Evolutionary conservation across 306 rosid genomes (phyloP).

Genomic region (Castanea mollissima): DNA sequence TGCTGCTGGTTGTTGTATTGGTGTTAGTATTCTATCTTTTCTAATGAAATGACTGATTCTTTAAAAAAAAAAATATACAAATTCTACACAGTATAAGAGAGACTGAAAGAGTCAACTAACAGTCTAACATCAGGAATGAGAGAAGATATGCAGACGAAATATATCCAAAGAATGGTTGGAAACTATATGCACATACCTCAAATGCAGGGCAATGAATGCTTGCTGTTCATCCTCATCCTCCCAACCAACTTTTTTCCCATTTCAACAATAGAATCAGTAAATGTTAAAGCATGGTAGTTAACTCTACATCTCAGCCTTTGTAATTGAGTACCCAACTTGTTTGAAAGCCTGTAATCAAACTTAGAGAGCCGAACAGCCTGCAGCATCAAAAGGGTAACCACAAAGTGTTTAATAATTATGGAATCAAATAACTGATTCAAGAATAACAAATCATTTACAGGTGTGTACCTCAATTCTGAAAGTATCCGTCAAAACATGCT

Average conservation of each 20-base stretch:
- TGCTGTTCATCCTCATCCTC: slow-evolving; percentile 68
- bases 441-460: not conserved
- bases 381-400: slow-evolving; percentile 10
- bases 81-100: not conserved
- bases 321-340: slow-evolving; percentile 54
- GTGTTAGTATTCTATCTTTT: too few species aligned
- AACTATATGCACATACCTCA: slow-evolving; percentile 51
- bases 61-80: not conserved
- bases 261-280: slow-evolving; percentile 53
- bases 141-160: too few species aligned
- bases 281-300: slow-evolving; percentile 82
- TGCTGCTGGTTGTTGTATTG: too few species aligned
- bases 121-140: too few species aligned
- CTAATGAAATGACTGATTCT: too few species aligned
- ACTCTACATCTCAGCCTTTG: slow-evolving; percentile 87
- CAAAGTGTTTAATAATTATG: slow-evolving; percentile 9
- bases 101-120: not conserved
- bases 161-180: not conserved
- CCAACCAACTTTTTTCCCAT: slow-evolving; percentile 65
- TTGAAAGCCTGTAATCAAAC: slow-evolving; percentile 93
- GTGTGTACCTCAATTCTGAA: not conserved
- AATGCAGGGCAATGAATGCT: slow-evolving; percentile 80
- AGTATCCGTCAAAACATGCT: not conserved
- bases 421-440: not conserved
- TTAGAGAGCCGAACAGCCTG: slow-evolving; percentile 85